Evolutionary conservation across 2,329 filamentous ascomycete species (phyloP).

Genomic region (Tolypocladium ophioglossoides): DNA sequence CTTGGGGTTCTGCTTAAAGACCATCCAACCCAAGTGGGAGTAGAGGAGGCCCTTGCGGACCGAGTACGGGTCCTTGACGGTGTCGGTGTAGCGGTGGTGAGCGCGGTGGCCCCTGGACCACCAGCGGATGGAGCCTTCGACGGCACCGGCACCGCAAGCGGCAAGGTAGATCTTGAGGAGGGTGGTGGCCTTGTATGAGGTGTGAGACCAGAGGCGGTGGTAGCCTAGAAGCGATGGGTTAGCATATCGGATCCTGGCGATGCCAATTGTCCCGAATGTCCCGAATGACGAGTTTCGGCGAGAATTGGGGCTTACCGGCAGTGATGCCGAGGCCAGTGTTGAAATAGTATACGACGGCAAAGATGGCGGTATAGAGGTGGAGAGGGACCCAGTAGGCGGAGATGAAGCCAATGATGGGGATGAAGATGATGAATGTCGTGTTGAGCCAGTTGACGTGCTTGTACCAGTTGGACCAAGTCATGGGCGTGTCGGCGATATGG

Average conservation of each 20-base stretch:
- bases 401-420: slow-evolving; percentile 65
- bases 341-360: slow-evolving; percentile 71
- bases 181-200: slow-evolving; percentile 66
- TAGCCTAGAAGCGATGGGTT: slow-evolving; percentile 13
- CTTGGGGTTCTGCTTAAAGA: slow-evolving; percentile 90
- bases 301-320: slow-evolving; percentile 42
- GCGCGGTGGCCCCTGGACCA: slow-evolving; percentile 81
- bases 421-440: slow-evolving; percentile 65
- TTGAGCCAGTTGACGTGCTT: slow-evolving; percentile 95
- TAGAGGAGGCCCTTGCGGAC: slow-evolving; percentile 81
- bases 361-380: slow-evolving; percentile 59
- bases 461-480: slow-evolving; percentile 77
- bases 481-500: slow-evolving; percentile 74
- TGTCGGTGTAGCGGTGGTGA: slow-evolving; percentile 87
- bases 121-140: slow-evolving; percentile 80
- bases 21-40: slow-evolving; percentile 76
- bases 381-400: slow-evolving; percentile 71
- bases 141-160: slow-evolving; percentile 69
- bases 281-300: no score
- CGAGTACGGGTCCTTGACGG: slow-evolving; percentile 84
- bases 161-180: slow-evolving; percentile 77
- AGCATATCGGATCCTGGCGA: not conserved
- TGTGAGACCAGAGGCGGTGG: slow-evolving; percentile 76
- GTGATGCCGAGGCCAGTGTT: slow-evolving; percentile 74
- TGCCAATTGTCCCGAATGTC: not conserved